phyloP scores from a whole-genome alignment of 345 rosid species.

The Luvunga scandens region DNA sequence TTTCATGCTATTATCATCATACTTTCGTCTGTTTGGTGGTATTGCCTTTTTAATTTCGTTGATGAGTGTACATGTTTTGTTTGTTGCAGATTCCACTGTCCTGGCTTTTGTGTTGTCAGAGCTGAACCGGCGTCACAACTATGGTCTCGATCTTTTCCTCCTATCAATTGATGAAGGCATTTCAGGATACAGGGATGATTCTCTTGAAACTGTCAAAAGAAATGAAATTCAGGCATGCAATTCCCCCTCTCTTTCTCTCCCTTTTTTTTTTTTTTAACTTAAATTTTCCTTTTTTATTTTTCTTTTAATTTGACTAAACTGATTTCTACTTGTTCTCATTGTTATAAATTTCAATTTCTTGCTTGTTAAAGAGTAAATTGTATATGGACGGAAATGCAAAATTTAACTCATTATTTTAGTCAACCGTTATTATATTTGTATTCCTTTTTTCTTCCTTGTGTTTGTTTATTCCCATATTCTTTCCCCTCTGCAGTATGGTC shows the following conservation, averaged over 20 bases:
- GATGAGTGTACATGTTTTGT: background rate
- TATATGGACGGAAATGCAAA: background rate
- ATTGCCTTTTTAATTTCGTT: background rate
- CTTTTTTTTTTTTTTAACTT: background rate
- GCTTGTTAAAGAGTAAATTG: background rate
- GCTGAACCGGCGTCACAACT: conserved; percentile 64
- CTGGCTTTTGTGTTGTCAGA: conserved; percentile 83
- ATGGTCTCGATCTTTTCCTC: conserved; percentile 80
- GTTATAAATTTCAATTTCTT: background rate
- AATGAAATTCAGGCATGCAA: conserved; percentile 72
- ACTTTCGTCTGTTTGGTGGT: background rate
- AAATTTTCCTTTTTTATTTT: background rate
- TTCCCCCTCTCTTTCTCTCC: background rate
- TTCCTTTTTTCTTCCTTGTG: background rate
- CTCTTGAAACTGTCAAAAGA: conserved; percentile 90
- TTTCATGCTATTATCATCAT: background rate
- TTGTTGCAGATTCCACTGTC: conserved; percentile 79
- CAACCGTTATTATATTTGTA: background rate
- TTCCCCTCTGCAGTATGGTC: conserved; percentile 54
- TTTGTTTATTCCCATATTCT: background rate
- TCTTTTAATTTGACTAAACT: background rate
- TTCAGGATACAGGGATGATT: conserved; percentile 90
- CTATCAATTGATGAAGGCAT: conserved; percentile 90
- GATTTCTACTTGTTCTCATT: background rate
- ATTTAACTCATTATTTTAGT: background rate